Evolutionary conservation across 78 protist species (phyloP).

Genomic region (slime mould (Dictyostelium discoideum)): DNA sequence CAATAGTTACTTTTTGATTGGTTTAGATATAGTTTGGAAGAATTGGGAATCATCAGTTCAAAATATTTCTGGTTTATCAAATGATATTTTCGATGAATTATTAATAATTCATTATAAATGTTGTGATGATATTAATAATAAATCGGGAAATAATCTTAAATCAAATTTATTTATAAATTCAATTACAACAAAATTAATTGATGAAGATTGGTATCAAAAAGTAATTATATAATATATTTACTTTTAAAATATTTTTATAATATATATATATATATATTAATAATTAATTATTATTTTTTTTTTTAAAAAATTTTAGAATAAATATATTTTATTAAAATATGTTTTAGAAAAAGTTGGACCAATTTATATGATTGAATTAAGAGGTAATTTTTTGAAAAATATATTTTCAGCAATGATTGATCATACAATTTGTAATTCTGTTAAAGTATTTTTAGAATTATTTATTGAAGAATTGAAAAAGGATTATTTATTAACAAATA

Average conservation of each 20-base stretch:
- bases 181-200: conserved; percentile 40
- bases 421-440: conserved; percentile 68
- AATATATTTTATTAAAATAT: conserved; percentile 28
- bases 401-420: conserved; percentile 54
- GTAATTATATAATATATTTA: no score
- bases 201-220: conserved; percentile 67
- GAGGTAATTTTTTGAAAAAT: conserved; percentile 50
- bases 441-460: conserved; percentile 48
- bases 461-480: conserved; percentile 40
- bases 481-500: neutral
- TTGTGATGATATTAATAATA: neutral
- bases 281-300: no score
- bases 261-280: neutral
- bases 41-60: conserved; percentile 65
- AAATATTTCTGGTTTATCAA: conserved; percentile 3
- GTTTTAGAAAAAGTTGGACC: conserved; percentile 48
- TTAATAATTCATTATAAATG: conserved; percentile 22
- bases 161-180: conserved; percentile 17
- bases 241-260: neutral
- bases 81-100: conserved; percentile 40
- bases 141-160: neutral
- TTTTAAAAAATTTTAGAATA: neutral
- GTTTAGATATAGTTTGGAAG: conserved; percentile 40
- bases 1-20: neutral
- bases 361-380: conserved; percentile 22